Evolutionary conservation across 2,329 filamentous ascomycete species (phyloP).

Genomic region (Fusarium mundagurra): DNA sequence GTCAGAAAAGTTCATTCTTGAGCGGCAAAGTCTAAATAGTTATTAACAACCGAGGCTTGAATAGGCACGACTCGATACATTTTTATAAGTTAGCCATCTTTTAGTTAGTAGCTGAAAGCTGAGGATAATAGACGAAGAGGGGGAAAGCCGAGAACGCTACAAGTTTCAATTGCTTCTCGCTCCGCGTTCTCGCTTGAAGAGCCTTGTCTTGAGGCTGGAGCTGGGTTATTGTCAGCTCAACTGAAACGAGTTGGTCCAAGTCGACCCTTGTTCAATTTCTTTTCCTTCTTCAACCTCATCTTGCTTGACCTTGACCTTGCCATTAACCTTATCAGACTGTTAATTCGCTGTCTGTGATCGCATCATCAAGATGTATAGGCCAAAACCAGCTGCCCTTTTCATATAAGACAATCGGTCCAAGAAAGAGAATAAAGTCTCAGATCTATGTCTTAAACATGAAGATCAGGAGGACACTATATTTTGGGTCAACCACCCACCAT

Average conservation of each 20-base stretch:
- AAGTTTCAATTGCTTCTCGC: neutral
- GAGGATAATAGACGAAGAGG: neutral
- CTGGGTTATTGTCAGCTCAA: constrained; percentile 15
- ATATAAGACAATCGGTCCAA: constrained; percentile 11
- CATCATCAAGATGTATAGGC: constrained; percentile 18
- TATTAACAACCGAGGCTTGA: neutral
- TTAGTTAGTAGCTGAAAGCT: neutral
- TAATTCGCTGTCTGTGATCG: constrained; percentile 20
- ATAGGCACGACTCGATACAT: neutral
- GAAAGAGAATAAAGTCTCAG: constrained; percentile 13
- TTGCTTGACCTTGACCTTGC: neutral
- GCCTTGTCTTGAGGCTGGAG: neutral
- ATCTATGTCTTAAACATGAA: constrained; percentile 26
- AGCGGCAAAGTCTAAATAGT: neutral
- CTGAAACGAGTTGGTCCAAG: constrained; percentile 9
- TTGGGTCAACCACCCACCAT: neutral
- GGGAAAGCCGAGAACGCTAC: neutral
- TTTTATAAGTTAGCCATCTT: neutral
- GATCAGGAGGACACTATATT: neutral
- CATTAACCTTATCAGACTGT: neutral
- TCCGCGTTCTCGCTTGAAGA: neutral
- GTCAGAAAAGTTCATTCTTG: neutral
- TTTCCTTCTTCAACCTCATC: neutral
- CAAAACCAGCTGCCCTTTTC: constrained; percentile 7
- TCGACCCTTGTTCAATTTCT: constrained; percentile 13